These are phyloP conservation scores for Aureobasidium sp. DNA, from an alignment of 2,329 filamentous ascomycete genomes.

Conservation along the genomic window DNA sequence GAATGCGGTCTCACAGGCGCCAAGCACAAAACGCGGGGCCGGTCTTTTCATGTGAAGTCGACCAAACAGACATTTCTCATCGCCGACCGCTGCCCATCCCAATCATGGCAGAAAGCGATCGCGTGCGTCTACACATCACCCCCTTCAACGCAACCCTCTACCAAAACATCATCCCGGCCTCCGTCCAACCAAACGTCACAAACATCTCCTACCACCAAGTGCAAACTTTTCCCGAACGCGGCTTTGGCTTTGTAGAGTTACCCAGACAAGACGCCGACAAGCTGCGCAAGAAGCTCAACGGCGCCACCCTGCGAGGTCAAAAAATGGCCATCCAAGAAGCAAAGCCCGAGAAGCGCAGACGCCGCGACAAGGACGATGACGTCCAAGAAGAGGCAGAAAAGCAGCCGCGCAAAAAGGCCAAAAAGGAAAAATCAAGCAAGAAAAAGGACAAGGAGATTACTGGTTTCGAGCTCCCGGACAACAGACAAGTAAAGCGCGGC, in stretches of 20 bases:
- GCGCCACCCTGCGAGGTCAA: conserved; percentile 71
- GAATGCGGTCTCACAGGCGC: neutral
- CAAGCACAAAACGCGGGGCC: conserved; percentile 1
- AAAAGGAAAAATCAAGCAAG: conserved; percentile 49
- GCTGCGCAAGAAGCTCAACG: conserved; percentile 84
- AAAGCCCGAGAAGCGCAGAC: conserved; percentile 52
- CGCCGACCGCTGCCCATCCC: neutral
- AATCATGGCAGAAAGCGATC: conserved; percentile 17
- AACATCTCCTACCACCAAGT: conserved; percentile 85
- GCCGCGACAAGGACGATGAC: conserved; percentile 24
- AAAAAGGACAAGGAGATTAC: conserved; percentile 47
- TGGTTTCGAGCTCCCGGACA: conserved; percentile 65
- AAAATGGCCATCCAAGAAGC: conserved; percentile 84
- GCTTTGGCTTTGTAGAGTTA: conserved; percentile 84
- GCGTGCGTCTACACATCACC: conserved; percentile 71
- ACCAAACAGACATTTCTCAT: neutral
- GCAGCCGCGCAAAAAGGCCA: conserved; percentile 31
- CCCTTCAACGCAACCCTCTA: conserved; percentile 74
- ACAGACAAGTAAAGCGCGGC: conserved; percentile 76
- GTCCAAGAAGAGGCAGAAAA: conserved; percentile 29
- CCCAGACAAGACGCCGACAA: conserved; percentile 79
- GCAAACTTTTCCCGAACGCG: conserved; percentile 81
- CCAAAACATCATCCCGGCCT: conserved; percentile 61
- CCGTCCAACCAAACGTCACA: conserved; percentile 58
- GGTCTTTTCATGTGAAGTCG: conserved; percentile 2